Percentiles rank a stretch among this genome's conserved stretches.
phyloP scores from a whole-genome alignment of 495 filamentous ascomycete genomes.

The Neurospora tetraspora region DNA sequence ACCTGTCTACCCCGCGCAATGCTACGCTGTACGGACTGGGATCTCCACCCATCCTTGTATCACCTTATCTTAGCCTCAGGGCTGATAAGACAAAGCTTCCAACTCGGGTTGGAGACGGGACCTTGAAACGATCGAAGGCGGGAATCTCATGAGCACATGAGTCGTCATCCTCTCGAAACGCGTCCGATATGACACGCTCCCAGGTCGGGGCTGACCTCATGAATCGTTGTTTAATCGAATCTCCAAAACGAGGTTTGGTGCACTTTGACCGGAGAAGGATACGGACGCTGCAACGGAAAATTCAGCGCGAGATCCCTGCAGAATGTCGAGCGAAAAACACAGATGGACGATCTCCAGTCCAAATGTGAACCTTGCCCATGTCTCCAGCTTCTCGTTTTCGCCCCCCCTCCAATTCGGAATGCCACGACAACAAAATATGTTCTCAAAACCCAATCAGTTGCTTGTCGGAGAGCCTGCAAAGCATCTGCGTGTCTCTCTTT shows the following conservation, averaged over 20 bases:
- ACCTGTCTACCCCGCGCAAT: background rate
- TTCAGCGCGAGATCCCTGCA: background rate
- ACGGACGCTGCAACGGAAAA: background rate
- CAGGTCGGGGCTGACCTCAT: background rate
- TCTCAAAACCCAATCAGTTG: background rate
- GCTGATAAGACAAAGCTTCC: background rate
- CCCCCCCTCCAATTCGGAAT: background rate
- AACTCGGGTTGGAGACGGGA: background rate
- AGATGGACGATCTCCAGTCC: background rate
- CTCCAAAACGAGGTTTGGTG: background rate
- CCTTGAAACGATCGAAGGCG: background rate
- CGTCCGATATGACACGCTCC: background rate
- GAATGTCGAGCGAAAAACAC: background rate
- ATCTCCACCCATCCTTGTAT: background rate
- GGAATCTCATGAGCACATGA: background rate
- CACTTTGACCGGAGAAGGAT: background rate
- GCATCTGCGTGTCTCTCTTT: background rate
- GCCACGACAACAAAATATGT: background rate
- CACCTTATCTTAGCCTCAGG: background rate
- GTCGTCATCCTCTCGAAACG: background rate
- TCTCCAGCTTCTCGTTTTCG: background rate
- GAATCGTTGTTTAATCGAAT: background rate
- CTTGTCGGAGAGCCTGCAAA: background rate
- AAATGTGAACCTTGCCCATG: background rate
- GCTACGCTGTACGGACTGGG: background rate